Evolutionary conservation across 2,329 filamentous ascomycete genomes (phyloP), one percentile per base, ranked within the genome.

Genomic region (Pyrenophora seminiperda): DNA sequence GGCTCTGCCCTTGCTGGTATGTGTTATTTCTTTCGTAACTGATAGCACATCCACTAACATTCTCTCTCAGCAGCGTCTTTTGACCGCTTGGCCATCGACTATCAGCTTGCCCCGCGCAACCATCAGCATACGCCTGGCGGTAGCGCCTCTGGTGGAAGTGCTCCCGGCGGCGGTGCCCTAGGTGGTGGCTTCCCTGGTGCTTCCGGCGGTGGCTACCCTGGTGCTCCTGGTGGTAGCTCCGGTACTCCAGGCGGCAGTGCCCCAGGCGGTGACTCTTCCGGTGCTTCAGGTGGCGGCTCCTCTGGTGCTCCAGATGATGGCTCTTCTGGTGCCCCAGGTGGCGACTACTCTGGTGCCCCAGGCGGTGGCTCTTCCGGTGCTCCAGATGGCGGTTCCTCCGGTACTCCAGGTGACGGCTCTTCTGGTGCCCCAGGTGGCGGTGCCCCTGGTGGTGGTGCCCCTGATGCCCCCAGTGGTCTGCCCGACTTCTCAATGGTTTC

Each of bases 1-100:
- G 52, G 65, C 47, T 54, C 59, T n/a, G 42, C 63, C 22, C 29
- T 58, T 4, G 63, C 65, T 40, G 47, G 61, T 63, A 57, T 1
- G 45, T 34, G 3, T 3, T 33, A 6, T 3, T 7, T 13, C 6
- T 22, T n/a, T 11, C 10, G 15, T 33, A 4, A 36, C 32, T 31
- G 7, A 9, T 14, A 24, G 13, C 9, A 7, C 20, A 38, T 10
- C 14, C 11, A 47, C 29, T 54, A 51, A 57, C 49, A 41, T 15
- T 14, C 14, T 55, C 20, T 22, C 20, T 22, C 20, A 22, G 45
- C 20, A 22, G 45, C 54, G 18, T 49, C 62, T 14, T 47, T 59
- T 17, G 45, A 48, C 36, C 41, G 43, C 40, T 47, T 50, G 30
- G 31, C 56, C 31, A 53, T 59, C 22, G 41, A 10, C 34, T 13